These are phyloP conservation scores for Solanum pimpinellifolium DNA, from an alignment of 257 asterid genomes.

Conservation along the genomic window DNA sequence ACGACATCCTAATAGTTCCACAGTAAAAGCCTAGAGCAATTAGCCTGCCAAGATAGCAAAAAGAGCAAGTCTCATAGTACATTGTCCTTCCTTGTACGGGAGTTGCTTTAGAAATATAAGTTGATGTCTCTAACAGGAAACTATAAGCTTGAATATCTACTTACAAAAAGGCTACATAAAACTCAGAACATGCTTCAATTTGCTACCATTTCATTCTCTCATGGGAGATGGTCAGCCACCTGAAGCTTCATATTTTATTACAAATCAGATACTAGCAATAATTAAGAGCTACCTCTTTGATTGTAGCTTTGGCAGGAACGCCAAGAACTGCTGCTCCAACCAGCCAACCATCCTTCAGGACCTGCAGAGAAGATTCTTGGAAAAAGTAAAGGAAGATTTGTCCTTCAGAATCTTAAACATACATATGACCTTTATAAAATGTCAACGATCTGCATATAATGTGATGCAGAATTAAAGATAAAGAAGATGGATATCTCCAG, in stretches of 20 bases:
- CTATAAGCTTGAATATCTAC: not conserved
- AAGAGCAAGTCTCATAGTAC: not conserved
- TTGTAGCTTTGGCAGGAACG: conserved; percentile 94
- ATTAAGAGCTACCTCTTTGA: conserved; percentile 58
- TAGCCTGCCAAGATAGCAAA: not conserved
- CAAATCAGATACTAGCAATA: not conserved
- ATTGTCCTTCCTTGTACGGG: not conserved
- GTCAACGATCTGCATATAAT: not conserved
- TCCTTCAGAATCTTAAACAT: not conserved
- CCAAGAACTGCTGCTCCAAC: conserved; percentile 98
- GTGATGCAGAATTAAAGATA: not conserved
- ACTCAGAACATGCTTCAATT: not conserved
- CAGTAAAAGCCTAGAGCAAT: not conserved
- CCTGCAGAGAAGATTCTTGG: conserved; percentile 35
- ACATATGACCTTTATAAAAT: not conserved
- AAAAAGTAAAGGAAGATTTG: not conserved
- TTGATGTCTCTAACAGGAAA: not conserved
- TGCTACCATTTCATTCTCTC: not conserved
- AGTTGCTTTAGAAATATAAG: not conserved
- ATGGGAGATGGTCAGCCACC: not conserved
- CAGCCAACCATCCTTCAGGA: conserved; percentile 65
- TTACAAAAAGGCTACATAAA: not conserved
- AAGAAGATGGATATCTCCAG: not conserved
- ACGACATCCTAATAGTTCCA: not conserved
- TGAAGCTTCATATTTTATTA: not conserved